Percentiles rank a stretch among this genome's conserved stretches.
Evolutionary conservation across 208 protist species (phyloP).

Genomic region (Porcisia hertigi): DNA sequence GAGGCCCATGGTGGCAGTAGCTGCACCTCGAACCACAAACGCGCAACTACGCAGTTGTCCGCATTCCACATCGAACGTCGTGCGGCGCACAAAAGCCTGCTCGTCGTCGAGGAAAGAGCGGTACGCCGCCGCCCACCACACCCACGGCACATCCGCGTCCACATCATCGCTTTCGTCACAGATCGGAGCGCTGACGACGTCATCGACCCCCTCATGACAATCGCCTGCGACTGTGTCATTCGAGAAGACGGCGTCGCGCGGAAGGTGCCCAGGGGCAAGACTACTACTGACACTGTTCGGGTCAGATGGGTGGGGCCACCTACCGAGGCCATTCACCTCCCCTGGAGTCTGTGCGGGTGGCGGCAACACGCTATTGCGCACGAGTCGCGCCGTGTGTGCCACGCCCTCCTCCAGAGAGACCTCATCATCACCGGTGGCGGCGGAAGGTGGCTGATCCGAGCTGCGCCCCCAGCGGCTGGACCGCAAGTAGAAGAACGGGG

Average conservation of each 20-base stretch:
- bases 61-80: constrained; percentile 78
- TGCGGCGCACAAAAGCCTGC: constrained; percentile 74
- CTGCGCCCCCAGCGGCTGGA: neutral
- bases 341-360: constrained; percentile 18
- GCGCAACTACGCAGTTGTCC: constrained; percentile 36
- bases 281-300: neutral
- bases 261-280: neutral
- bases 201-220: neutral
- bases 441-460: neutral
- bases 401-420: constrained; percentile 5
- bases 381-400: constrained; percentile 26
- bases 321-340: neutral
- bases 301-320: neutral
- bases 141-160: constrained; percentile 46
- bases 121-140: constrained; percentile 79
- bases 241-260: neutral
- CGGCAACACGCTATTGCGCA: constrained; percentile 31
- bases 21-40: constrained; percentile 5
- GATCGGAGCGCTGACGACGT: too few relatives aligned
- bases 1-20: neutral
- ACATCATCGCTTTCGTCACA: neutral
- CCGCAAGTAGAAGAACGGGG: constrained; percentile 10
- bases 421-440: neutral
- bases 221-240: neutral
- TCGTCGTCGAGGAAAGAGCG: constrained; percentile 74